A percentile compares a stretch with the other conserved stretches of the same genome.
Evolutionary conservation across 1,284 basidiomycete species (phyloP).

Genomic region (Puccinia polysora): DNA sequence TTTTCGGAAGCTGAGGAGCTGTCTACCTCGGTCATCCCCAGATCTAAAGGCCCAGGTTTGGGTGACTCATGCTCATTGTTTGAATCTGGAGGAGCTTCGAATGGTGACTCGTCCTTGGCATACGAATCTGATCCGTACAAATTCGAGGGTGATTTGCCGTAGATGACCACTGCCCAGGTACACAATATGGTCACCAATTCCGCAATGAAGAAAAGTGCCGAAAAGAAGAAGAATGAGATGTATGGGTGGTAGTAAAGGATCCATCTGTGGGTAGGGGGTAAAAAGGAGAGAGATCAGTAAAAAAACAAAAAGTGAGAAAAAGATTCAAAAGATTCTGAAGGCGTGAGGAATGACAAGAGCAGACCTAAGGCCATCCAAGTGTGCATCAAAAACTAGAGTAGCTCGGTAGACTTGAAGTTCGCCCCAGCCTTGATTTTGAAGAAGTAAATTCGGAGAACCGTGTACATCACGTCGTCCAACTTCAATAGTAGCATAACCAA

Average conservation of each 20-base stretch:
- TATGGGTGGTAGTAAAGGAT: slow-evolving; percentile 40
- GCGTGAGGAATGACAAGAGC: background rate
- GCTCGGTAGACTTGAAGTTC: slow-evolving; percentile 41
- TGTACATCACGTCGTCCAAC: slow-evolving; percentile 36
- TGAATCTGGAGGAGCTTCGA: background rate
- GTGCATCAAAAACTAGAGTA: slow-evolving; percentile 33
- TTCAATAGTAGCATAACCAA: slow-evolving; percentile 18
- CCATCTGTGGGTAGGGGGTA: slow-evolving; percentile 11
- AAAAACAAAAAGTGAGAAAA: background rate
- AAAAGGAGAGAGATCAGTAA: background rate
- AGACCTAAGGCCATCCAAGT: slow-evolving; percentile 35
- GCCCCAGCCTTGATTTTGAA: slow-evolving; percentile 25
- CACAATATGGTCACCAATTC: slow-evolving; percentile 25
- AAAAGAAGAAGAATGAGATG: slow-evolving; percentile 34
- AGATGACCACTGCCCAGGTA: slow-evolving; percentile 26
- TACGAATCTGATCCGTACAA: background rate
- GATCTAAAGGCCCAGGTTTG: background rate
- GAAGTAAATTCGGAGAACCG: background rate
- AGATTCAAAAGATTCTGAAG: background rate
- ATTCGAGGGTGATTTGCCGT: background rate
- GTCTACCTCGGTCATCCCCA: slow-evolving; percentile 4
- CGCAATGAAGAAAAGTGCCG: slow-evolving; percentile 31
- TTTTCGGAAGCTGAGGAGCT: slow-evolving; percentile 17
- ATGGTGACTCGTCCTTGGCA: slow-evolving; percentile 1
- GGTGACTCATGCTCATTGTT: background rate